Conservation (phyloP, 441 rosid species). For the Theobroma grandiflorum region DNA sequence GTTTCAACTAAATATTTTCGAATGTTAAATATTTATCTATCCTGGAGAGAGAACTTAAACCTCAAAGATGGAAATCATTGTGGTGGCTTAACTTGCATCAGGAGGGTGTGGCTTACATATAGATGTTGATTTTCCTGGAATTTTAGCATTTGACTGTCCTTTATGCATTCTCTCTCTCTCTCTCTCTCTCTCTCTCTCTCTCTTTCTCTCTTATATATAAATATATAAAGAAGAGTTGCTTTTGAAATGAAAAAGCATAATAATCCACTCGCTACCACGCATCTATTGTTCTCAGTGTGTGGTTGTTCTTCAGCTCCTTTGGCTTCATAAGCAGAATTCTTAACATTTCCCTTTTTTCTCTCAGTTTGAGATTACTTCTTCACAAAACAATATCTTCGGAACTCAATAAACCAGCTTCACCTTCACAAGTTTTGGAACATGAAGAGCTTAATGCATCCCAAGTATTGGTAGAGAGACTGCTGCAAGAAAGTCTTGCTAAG, state of each 20-base stretch:
- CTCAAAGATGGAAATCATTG: constrained; percentile 27
- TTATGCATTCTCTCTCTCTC: neutral
- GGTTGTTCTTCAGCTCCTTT: neutral
- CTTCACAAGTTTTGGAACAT: constrained; percentile 51
- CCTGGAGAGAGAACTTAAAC: neutral
- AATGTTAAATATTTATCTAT: neutral
- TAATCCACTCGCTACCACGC: neutral
- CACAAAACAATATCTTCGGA: constrained; percentile 60
- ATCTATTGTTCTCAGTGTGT: neutral
- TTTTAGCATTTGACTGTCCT: neutral
- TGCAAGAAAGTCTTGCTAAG: constrained; percentile 69
- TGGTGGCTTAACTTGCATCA: constrained; percentile 2
- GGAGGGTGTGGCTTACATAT: constrained; percentile 7
- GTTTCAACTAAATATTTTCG: constrained; percentile 5
- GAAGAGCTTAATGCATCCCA: constrained; percentile 71
- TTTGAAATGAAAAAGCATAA: constrained; percentile 2
- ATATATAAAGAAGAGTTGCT: neutral
- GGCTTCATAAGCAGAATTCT: constrained; percentile 29
- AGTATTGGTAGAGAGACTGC: constrained; percentile 62
- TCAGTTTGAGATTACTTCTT: constrained; percentile 75
- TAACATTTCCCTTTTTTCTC: constrained; percentile 33
- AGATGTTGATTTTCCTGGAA: neutral
- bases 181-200: too few relatives aligned
- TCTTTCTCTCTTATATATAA: too few relatives aligned
- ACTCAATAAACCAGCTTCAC: constrained; percentile 52